phyloP scores from a whole-genome alignment of 768 basidiomycete genomes.

The Kwoniella newhampshirensis region DNA sequence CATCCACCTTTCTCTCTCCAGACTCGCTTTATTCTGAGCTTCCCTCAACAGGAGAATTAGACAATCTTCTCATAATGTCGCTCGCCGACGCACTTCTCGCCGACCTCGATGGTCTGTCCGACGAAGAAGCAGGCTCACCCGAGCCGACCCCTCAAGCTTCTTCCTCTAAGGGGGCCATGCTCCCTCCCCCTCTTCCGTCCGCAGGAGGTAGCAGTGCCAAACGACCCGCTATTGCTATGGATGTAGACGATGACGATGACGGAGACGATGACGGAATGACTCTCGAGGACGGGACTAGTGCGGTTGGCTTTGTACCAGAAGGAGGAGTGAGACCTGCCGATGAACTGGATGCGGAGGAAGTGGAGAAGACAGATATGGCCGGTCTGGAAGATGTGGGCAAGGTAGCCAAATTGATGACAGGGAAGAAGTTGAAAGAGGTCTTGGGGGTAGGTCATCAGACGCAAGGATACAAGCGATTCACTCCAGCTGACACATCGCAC shows the following conservation, averaged over 20 bases:
- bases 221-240: constrained; percentile 53
- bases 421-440: constrained; percentile 83
- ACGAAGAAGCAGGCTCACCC: constrained; percentile 53
- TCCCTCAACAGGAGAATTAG: too few species aligned
- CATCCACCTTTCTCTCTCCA: too few species aligned
- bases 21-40: too few species aligned
- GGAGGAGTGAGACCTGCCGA: constrained; percentile 93
- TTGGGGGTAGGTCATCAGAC: constrained; percentile 62
- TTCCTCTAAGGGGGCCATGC: constrained; percentile 41
- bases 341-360: constrained; percentile 89
- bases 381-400: constrained; percentile 79
- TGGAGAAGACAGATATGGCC: constrained; percentile 88
- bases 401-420: constrained; percentile 83
- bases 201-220: constrained; percentile 21
- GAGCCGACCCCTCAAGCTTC: constrained; percentile 20
- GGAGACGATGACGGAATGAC: constrained; percentile 58
- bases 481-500: background rate
- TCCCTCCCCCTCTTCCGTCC: constrained; percentile 46
- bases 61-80: constrained; percentile 51
- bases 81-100: constrained; percentile 90
- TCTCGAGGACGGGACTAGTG: constrained; percentile 63
- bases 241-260: constrained; percentile 57
- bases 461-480: background rate
- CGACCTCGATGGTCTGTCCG: constrained; percentile 83
- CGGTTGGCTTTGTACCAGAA: constrained; percentile 49